Conservation (phyloP, 495 filamentous ascomycete genomes). For the Lophiostoma macrostomum region DNA sequence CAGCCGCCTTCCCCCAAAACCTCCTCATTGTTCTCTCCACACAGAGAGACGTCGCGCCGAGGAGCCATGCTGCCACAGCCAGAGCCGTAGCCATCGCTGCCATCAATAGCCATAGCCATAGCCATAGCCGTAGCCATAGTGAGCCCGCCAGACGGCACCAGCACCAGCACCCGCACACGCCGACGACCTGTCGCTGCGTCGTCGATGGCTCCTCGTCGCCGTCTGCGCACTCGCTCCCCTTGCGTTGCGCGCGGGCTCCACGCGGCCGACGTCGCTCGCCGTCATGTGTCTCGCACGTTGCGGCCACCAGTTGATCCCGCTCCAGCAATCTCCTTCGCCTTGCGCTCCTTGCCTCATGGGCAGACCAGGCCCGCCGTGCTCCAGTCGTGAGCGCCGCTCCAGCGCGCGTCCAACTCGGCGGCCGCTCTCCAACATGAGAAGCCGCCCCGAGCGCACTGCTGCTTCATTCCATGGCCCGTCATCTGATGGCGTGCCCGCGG, state of each 20-base stretch:
- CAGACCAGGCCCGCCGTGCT: too few relatives aligned
- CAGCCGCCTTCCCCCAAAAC: conserved; percentile 5
- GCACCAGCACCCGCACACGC: neutral
- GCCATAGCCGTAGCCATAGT: too few relatives aligned
- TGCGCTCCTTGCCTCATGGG: conserved; percentile 32
- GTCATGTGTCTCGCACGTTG: conserved; percentile 29
- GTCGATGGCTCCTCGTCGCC: neutral
- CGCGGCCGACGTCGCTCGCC: conserved; percentile 15
- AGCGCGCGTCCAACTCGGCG: too few relatives aligned
- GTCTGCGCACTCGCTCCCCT: conserved; percentile 5
- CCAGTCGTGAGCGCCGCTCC: conserved; percentile 9
- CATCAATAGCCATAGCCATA: too few relatives aligned
- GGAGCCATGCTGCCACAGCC: too few relatives aligned
- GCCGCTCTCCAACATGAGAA: conserved; percentile 27
- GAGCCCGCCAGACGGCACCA: neutral
- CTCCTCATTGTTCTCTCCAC: conserved; percentile 8
- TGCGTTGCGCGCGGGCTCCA: conserved; percentile 13
- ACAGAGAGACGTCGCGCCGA: too few relatives aligned
- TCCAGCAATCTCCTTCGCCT: conserved; percentile 6
- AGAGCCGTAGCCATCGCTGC: too few relatives aligned
- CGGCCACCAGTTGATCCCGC: conserved; percentile 3
- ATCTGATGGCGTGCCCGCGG: conserved; percentile 26
- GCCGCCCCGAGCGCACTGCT: conserved; percentile 11
- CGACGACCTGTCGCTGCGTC: neutral
- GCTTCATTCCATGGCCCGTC: conserved; percentile 20